Base-by-base conservation (phyloP, 176 grass and related monocot species). In the Phragmites australis region DNA sequence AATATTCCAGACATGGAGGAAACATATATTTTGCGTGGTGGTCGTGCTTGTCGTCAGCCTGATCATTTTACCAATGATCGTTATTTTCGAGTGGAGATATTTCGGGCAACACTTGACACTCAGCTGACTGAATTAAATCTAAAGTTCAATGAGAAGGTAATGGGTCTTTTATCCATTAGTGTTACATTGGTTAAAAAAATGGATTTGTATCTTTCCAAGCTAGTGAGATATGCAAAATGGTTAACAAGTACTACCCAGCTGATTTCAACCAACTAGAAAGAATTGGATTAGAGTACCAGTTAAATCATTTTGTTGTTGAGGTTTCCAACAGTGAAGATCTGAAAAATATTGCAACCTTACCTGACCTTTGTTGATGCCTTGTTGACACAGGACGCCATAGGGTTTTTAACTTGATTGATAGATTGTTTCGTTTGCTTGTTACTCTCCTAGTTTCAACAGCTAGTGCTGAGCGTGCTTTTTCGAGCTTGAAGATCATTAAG, bases 391-490 rank as follows among this genome's bases (percentile, higher is more conserved):
- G 4, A 21, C 0, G 25, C 0, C 16, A 76, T 18, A 18, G 0
- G 6, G 45, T 31, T 15, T 59, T 46, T 4, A 45, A 61, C 17
- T 22, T 72, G 6, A 5, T 82, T 40, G 68, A 89, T 71, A 89
- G 70, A 53, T 73, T 88, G 25, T 0, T 84, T 22, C 32, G 34
- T 13, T 50, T 81, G 18, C 49, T 54, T 75, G 8, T 69, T 8
- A 83, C 42, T 26, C 72, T 83, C 40, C 52, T 8, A 1, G 40
- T 87, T 46, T 82, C 41, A 2, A 82, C 62, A 32, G 70, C 70
- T 47, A 58, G 48, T 37, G 34, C 2, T 37, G 27, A 84, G 39
- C 55, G 5, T 11, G 70, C 31, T 13, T 73, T 86, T 80, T 86
- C 51, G 55, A 11, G 11, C 18, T 43, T 72, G 22, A 88, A 88